Evolutionary conservation across 495 filamentous ascomycete genomes (phyloP).

Genomic region (Aspergillus sparsus): DNA sequence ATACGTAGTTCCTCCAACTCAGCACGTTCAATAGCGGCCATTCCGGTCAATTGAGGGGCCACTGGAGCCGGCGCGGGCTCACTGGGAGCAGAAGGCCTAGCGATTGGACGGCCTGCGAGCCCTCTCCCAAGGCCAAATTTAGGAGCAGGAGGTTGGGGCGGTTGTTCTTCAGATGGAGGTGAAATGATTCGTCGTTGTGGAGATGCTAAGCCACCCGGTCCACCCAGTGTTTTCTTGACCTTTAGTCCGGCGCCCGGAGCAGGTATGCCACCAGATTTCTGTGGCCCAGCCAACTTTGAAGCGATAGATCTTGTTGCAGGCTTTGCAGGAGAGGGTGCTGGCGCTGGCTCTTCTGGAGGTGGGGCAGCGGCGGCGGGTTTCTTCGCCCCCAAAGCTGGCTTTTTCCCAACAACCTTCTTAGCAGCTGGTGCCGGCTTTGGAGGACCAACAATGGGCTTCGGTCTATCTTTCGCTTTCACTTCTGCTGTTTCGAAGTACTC

Average conservation of each 20-base stretch:
- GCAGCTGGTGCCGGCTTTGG: constrained; percentile 50
- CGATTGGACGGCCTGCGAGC: constrained; percentile 81
- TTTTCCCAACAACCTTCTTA: constrained; percentile 54
- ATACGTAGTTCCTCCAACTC: constrained; percentile 86
- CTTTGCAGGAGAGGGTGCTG: constrained; percentile 54
- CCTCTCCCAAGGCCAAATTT: constrained; percentile 72
- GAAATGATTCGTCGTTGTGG: constrained; percentile 61
- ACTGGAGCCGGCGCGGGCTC: constrained; percentile 45
- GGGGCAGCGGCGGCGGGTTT: constrained; percentile 59
- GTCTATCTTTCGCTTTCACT: constrained; percentile 96
- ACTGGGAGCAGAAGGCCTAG: constrained; percentile 63
- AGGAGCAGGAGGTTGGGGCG: constrained; percentile 57
- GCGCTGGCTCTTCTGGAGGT: constrained; percentile 55
- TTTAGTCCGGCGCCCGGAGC: constrained; percentile 65
- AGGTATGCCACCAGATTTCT: constrained; percentile 66
- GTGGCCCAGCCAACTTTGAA: constrained; percentile 61
- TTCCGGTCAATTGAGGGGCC: constrained; percentile 56
- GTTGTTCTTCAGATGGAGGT: constrained; percentile 57
- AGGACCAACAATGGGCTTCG: constrained; percentile 75
- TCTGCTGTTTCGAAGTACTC: constrained; percentile 90
- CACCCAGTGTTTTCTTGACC: constrained; percentile 63
- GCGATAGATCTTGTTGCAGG: constrained; percentile 61
- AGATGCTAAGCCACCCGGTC: constrained; percentile 62
- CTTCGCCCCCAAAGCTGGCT: constrained; percentile 51
- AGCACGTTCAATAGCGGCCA: constrained; percentile 74